Base-by-base conservation (phyloP, 2,329 filamentous ascomycete genomes). In the Phoma sp. region DNA sequence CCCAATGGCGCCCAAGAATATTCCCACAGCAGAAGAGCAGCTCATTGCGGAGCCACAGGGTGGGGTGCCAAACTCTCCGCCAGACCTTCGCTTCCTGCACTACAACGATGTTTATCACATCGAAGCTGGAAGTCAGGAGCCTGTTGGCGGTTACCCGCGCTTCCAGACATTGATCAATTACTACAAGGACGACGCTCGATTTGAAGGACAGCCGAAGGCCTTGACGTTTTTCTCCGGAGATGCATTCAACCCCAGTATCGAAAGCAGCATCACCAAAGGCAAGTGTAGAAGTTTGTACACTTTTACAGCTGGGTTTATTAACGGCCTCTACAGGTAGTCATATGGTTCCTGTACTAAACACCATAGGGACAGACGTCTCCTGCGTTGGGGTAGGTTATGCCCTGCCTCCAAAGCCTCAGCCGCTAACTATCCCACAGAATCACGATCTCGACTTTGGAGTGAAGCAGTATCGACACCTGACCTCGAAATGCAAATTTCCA, bases 31-130 rank as follows among this genome's bases (percentile, higher is more conserved):
- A 11, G 70, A 72, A 53, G 72, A 75, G 41, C 66, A 71, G 51
- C 53, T 69, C 55, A 72, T 79, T 59, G 80, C 75, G 24, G 73
- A 78, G 62, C 71, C 77, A 25, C 75, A 76, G 60, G 73, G 76
- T 58, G 65, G 64, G 61, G 72, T 73, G 39, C 73, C 78, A 29
- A 71, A 71, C 50, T 77, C 77, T 39, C 72, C 80, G 37, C 89
- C 91, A 39, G 89, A 91, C 71, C 77, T 96, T 45, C 86, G 92
- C n/a, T 76, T 96, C 50, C 73, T 96, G 29, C 93, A 96, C 77
- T 96, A 89, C 81, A 96, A 96, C 75, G 92, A 97, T 76, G 92
- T 96, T 56, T 96, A 96, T 74, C 93, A 96, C 67, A 84, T 96
- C 48, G 91, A 96, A 75, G 65, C 82, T 41, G 80, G 81, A 2